Evolutionary conservation across 345 rosid species (phyloP), one percentile per base, ranked within the genome.

Genomic region (Sisymbrium altissimum): DNA sequence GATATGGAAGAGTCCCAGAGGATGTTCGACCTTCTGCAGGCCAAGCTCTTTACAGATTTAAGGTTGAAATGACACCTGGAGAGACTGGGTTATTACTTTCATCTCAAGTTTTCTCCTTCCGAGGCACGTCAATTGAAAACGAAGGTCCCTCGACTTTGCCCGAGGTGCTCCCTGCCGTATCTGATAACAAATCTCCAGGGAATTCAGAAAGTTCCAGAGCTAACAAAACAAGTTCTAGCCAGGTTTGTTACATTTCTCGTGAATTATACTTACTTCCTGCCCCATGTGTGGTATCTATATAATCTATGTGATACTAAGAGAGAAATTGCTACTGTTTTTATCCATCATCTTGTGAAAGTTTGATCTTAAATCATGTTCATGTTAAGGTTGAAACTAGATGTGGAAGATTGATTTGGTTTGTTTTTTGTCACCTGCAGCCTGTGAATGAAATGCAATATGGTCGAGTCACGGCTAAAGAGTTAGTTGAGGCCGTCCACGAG

Each of bases 1-100:
- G 85, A 86, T 93, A 93, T 81, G 98, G 98, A 66, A 86, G 84
- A 78, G 93, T 93, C 84, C 90, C 90, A 21, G 96, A 93, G 71
- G 91, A 93, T 78, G 98, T 93, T 72, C 78, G 95, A 74, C 97
- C 98, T 62, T 89, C 89, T 19, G 85, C 96, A 64, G 98, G 98
- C 43, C 98, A 90, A 76, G 90, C 97, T 17, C 86, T 93, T 57
- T 89, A 89, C 79, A 86, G 90, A 81, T 81, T 93, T 36, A 86
- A 90, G 82, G 93, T 93, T 78, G 98, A 93, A 80, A 89, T 80
- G 41, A 76, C 83, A 35, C 84, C 87, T 25, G 93, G 88, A 75
- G 85, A 77, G 74, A 78, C 80, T 17, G 86, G 84, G 66, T 78
- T 78, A 57, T 85, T 87, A 76, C 87, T 93, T 80, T 93, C 98